These are phyloP conservation scores for Globisporangium spinosum DNA, from an alignment of 352 stramenopile species.

Conservation along the genomic window DNA sequence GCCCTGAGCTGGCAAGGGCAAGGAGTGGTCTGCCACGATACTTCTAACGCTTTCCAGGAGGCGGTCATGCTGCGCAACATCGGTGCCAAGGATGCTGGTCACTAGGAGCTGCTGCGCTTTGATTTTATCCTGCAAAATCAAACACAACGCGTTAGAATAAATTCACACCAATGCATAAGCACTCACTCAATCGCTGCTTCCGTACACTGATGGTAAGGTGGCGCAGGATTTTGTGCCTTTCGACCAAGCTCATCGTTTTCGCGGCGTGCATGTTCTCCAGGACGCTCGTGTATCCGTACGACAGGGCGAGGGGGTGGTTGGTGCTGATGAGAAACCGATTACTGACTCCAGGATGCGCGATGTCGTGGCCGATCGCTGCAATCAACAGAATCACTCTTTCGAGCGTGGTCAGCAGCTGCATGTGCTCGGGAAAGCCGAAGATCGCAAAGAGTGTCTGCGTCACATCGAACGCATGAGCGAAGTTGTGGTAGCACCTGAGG, in stretches of 20 bases:
- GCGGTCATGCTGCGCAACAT: constrained; percentile 21
- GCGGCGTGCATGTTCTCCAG: constrained; percentile 32
- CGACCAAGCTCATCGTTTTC: constrained; percentile 21
- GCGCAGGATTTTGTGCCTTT: constrained; percentile 13
- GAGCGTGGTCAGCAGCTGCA: constrained; percentile 15
- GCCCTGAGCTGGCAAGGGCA: neutral
- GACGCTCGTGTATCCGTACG: constrained; percentile 22
- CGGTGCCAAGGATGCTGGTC: constrained; percentile 24
- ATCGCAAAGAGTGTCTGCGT: constrained; percentile 30
- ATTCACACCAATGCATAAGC: no score
- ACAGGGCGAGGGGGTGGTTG: constrained; percentile 17
- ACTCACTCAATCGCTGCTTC: neutral
- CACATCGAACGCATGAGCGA: constrained; percentile 28
- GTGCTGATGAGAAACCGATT: constrained; percentile 24
- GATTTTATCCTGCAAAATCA: constrained; percentile 13
- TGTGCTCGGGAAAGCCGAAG: constrained; percentile 15
- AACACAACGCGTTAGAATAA: neutral
- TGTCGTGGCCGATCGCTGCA: constrained; percentile 28
- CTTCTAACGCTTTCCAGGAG: constrained; percentile 16
- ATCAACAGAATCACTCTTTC: constrained; percentile 25
- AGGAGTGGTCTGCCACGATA: neutral
- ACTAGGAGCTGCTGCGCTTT: constrained; percentile 24
- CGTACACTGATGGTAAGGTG: constrained; percentile 18
- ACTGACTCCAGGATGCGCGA: constrained; percentile 25
- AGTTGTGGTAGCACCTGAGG: constrained; percentile 28